These are phyloP conservation scores for Cladosporium sp. DNA, from an alignment of 2,329 filamentous ascomycete species.

Conservation along the genomic window DNA sequence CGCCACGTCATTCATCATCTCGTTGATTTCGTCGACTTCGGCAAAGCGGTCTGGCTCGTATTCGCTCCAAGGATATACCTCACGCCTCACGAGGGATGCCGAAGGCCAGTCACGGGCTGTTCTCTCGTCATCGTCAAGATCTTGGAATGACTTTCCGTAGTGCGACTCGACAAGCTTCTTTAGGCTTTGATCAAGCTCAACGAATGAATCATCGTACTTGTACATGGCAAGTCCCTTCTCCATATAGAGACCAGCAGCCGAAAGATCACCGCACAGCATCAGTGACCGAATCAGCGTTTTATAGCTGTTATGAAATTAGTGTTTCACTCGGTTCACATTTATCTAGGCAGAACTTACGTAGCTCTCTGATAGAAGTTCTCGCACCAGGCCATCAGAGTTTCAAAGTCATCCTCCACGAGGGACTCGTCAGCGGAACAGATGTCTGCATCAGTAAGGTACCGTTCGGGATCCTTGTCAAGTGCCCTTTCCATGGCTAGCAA, in stretches of 20 bases:
- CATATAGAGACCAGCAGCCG: constrained; percentile 12
- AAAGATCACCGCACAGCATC: constrained; percentile 12
- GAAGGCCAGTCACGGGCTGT: constrained; percentile 56
- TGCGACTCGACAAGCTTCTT: not conserved
- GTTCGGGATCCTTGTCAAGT: constrained; percentile 4
- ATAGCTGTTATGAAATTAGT: not conserved
- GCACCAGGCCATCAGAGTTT: constrained; percentile 9
- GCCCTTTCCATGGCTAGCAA: constrained; percentile 7
- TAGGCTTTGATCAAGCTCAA: constrained; percentile 3
- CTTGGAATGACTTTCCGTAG: not conserved
- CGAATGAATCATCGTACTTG: constrained; percentile 9
- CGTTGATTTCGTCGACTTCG: constrained; percentile 65
- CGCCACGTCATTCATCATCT: constrained; percentile 62
- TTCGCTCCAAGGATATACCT: constrained; percentile 61
- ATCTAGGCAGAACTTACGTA: not conserved
- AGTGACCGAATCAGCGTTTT: constrained; percentile 4
- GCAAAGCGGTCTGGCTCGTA: constrained; percentile 57
- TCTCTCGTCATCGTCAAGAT: constrained; percentile 11
- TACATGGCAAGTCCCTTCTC: constrained; percentile 7
- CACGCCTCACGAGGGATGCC: constrained; percentile 62
- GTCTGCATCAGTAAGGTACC: constrained; percentile 6
- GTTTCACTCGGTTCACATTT: not conserved
- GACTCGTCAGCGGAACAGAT: constrained; percentile 2
- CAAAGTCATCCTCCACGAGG: constrained; percentile 5
- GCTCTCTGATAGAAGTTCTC: constrained; percentile 11